These are phyloP conservation scores for Tuber calosporum DNA, from an alignment of 495 filamentous ascomycete species.

Conservation along the genomic window DNA sequence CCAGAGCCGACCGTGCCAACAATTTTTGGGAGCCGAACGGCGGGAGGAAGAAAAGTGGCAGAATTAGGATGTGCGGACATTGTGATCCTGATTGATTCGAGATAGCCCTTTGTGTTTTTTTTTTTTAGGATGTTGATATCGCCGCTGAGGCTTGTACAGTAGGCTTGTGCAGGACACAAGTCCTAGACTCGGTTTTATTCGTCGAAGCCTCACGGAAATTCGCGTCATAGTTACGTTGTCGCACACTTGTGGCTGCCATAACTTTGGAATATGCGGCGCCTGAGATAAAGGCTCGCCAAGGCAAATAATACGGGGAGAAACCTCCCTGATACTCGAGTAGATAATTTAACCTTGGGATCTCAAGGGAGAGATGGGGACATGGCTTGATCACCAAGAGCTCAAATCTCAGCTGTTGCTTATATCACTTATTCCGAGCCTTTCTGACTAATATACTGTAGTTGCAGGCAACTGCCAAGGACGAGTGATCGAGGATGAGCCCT, in stretches of 20 bases:
- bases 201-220: neutral
- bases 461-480: neutral
- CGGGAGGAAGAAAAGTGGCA: constrained; percentile 38
- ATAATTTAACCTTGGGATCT: neutral
- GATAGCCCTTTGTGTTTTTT: neutral
- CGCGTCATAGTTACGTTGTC: neutral
- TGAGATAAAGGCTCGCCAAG: neutral
- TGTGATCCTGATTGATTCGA: constrained; percentile 6
- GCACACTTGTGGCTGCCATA: neutral
- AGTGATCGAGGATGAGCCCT: constrained; percentile 1
- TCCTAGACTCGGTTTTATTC: neutral
- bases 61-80: constrained; percentile 33
- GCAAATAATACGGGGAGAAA: neutral
- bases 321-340: no score
- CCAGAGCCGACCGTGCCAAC: constrained; percentile 38
- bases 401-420: neutral
- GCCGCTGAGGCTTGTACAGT: neutral
- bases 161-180: neutral
- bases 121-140: neutral
- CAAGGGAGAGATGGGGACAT: neutral
- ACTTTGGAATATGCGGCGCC: neutral
- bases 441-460: neutral
- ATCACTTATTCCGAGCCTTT: neutral
- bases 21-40: constrained; percentile 38
- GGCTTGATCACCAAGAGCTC: neutral